These are phyloP conservation scores for Epichloe baconii DNA, from an alignment of 2,329 filamentous ascomycete genomes.

Conservation along the genomic window DNA sequence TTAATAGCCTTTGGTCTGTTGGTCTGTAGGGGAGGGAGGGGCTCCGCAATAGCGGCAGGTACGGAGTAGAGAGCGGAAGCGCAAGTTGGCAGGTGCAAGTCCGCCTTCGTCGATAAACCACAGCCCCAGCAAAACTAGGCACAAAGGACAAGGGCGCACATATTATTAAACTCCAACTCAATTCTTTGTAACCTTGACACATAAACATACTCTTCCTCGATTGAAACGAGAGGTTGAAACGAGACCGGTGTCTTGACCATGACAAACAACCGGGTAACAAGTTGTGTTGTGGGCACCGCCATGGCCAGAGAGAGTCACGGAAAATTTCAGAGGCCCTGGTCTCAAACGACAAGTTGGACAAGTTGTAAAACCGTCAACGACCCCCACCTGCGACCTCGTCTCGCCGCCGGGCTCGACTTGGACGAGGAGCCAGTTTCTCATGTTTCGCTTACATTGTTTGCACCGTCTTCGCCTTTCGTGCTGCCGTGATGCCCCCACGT, in stretches of 20 bases:
- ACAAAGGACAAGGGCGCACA: not conserved
- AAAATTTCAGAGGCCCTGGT: not conserved
- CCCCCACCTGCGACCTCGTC: not conserved
- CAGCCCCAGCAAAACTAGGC: not conserved
- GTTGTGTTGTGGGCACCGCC: too few relatives aligned
- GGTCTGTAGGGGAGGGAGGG: too few relatives aligned
- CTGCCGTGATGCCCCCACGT: not conserved
- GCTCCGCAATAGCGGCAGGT: too few relatives aligned
- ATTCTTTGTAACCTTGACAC: too few relatives aligned
- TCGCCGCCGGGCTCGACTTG: not conserved
- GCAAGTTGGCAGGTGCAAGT: too few relatives aligned
- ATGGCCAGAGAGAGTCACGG: too few relatives aligned
- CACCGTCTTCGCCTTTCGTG: slow-evolving; percentile 3
- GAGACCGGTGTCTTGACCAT: not conserved
- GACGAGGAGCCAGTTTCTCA: not conserved
- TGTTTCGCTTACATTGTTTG: slow-evolving; percentile 8
- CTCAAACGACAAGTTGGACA: not conserved
- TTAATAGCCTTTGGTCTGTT: too few relatives aligned
- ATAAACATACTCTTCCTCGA: too few relatives aligned
- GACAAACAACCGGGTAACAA: not conserved
- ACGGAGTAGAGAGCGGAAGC: too few relatives aligned
- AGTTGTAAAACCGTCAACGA: not conserved
- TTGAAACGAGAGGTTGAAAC: not conserved
- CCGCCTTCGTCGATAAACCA: too few relatives aligned
- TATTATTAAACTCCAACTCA: too few relatives aligned